Percentiles rank a stretch among this genome's conserved stretches.
Conservation (phyloP, 1,284 basidiomycete species). For the Heterobasidion occidentale region DNA sequence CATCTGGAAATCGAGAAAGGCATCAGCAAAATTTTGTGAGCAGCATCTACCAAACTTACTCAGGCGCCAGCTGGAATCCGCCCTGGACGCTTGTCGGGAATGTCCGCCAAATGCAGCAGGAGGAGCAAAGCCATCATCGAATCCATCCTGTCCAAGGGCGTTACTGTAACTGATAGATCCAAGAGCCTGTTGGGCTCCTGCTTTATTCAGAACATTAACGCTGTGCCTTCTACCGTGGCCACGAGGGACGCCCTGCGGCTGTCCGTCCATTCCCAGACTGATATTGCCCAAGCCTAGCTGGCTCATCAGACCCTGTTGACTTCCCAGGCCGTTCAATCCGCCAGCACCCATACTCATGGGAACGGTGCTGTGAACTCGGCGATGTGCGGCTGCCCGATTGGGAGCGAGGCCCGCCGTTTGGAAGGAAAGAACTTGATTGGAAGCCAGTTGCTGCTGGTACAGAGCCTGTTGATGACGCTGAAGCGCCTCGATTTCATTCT, state of each 20-base stretch:
- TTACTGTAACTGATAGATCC: conserved; percentile 53
- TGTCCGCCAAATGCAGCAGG: conserved; percentile 53
- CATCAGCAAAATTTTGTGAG: conserved; percentile 9
- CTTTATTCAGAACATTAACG: conserved; percentile 85
- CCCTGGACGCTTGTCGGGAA: conserved; percentile 70
- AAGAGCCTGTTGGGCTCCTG: conserved; percentile 33
- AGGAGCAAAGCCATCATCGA: conserved; percentile 68
- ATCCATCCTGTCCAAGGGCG: conserved; percentile 47
- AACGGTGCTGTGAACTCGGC: conserved; percentile 85
- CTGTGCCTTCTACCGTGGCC: conserved; percentile 92
- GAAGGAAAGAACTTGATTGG: conserved; percentile 65
- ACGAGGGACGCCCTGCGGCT: conserved; percentile 58
- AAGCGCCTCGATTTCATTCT: conserved; percentile 84
- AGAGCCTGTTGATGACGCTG: conserved; percentile 86
- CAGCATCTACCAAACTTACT: conserved; percentile 40
- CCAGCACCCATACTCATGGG: conserved; percentile 49
- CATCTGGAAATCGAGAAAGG: conserved; percentile 36
- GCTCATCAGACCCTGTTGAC: conserved; percentile 52
- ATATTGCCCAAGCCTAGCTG: conserved; percentile 56
- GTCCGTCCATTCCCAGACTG: conserved; percentile 57
- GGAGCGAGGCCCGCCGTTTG: conserved; percentile 64
- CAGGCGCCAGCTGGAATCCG: conserved; percentile 83
- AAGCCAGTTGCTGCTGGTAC: conserved; percentile 80
- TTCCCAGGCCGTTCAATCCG: conserved; percentile 27
- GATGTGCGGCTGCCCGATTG: conserved; percentile 56